Conservation (phyloP, 2,329 filamentous ascomycete species). For the Beauveria varroae region DNA sequence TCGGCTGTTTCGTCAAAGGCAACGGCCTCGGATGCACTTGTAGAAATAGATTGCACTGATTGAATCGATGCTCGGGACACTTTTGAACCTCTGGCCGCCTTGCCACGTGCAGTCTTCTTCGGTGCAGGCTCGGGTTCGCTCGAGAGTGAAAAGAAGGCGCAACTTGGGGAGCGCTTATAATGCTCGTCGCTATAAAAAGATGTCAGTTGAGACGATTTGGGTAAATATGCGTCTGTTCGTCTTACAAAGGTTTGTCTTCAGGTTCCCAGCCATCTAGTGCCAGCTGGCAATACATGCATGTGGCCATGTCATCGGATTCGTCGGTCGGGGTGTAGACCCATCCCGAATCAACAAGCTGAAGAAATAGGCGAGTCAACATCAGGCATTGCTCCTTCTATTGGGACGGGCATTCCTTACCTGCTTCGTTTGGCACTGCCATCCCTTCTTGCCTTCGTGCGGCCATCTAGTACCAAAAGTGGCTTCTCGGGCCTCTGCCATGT, state of each 20-base stretch:
- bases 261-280: constrained; percentile 93
- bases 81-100: constrained; percentile 55
- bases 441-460: constrained; percentile 83
- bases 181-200: constrained; percentile 67
- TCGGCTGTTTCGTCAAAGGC: constrained; percentile 40
- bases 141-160: constrained; percentile 71
- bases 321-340: constrained; percentile 87
- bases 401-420: constrained; percentile 49
- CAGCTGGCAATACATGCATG: constrained; percentile 83
- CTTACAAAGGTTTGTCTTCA: constrained; percentile 78
- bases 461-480: constrained; percentile 78
- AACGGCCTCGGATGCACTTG: constrained; percentile 42
- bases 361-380: constrained; percentile 10
- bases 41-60: constrained; percentile 50
- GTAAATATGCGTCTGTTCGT: constrained; percentile 13
- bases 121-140: constrained; percentile 44
- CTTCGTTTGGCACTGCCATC: constrained; percentile 82
- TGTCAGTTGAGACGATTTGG: constrained; percentile 17
- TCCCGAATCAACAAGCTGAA: constrained; percentile 79
- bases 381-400: background rate
- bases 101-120: constrained; percentile 50
- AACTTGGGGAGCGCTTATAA: constrained; percentile 67
- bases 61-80: constrained; percentile 57
- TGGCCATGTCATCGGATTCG: constrained; percentile 82
- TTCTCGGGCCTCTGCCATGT: constrained; percentile 69